A percentile compares a stretch with the other conserved stretches of the same genome.
These are phyloP conservation scores for Zymoseptoria ardabiliae DNA, from an alignment of 2,329 filamentous ascomycete genomes.

Conservation along the genomic window DNA sequence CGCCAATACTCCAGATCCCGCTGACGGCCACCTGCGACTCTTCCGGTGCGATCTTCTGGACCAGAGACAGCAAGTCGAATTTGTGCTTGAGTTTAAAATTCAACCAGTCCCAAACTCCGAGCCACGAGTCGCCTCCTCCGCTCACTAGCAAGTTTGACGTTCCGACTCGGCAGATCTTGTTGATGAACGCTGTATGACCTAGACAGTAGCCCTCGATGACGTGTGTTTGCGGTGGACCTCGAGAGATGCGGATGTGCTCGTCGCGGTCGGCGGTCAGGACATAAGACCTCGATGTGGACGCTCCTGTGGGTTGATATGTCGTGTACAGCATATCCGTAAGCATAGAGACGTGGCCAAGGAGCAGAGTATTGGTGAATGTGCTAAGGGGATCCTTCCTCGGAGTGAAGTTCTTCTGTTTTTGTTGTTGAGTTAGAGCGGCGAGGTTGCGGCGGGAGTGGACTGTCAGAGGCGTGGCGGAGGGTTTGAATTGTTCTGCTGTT, in stretches of 20 bases:
- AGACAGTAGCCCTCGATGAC: constrained; percentile 86
- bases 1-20: constrained; percentile 41
- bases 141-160: constrained; percentile 63
- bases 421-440: constrained; percentile 50
- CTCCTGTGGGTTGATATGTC: constrained; percentile 33
- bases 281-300: constrained; percentile 46
- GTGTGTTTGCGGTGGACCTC: constrained; percentile 73
- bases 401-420: constrained; percentile 38
- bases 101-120: constrained; percentile 80
- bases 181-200: constrained; percentile 80
- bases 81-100: constrained; percentile 48
- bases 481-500: constrained; percentile 31
- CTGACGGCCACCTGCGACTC: constrained; percentile 39
- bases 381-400: constrained; percentile 40
- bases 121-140: constrained; percentile 72
- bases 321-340: constrained; percentile 66
- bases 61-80: constrained; percentile 38
- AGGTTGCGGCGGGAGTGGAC: constrained; percentile 57
- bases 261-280: constrained; percentile 63
- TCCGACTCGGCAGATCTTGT: constrained; percentile 59
- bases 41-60: background rate
- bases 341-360: constrained; percentile 93
- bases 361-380: constrained; percentile 64
- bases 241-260: constrained; percentile 82
- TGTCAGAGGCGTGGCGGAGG: constrained; percentile 50